These are phyloP conservation scores for Cubamyces sp. DNA, from an alignment of 768 basidiomycete genomes.

Conservation along the genomic window DNA sequence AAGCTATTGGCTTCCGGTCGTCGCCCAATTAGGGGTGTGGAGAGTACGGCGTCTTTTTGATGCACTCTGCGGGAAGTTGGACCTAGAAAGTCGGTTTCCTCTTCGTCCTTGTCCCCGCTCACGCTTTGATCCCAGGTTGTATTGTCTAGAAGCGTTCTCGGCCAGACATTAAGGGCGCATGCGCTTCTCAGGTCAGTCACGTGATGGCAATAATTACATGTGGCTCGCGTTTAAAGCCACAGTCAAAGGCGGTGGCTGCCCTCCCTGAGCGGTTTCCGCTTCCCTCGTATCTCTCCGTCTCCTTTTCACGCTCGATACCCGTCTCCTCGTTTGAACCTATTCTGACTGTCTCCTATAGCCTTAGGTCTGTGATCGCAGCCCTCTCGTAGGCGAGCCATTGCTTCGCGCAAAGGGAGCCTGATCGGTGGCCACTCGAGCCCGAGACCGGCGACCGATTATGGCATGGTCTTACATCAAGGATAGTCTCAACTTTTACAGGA, in stretches of 20 bases:
- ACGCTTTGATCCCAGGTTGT: not conserved
- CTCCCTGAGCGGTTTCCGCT: not conserved
- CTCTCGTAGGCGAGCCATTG: no score
- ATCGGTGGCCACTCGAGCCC: not conserved
- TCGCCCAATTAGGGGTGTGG: not conserved
- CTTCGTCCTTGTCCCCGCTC: no score
- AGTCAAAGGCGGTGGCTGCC: not conserved
- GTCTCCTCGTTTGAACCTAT: no score
- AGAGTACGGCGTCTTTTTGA: not conserved
- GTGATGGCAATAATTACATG: not conserved
- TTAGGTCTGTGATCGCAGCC: no score
- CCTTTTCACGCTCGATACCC: no score
- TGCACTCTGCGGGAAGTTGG: not conserved
- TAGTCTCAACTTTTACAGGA: constrained; percentile 40
- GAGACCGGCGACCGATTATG: not conserved
- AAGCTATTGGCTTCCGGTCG: not conserved
- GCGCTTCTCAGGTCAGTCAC: constrained; percentile 1
- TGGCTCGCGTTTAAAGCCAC: not conserved
- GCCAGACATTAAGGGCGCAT: not conserved
- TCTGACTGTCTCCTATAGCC: no score
- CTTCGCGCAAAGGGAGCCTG: no score
- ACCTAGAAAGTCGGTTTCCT: no score
- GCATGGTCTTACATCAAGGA: constrained; percentile 6
- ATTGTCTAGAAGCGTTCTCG: no score
- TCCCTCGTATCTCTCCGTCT: not conserved